A percentile compares a stretch with the other conserved stretches of the same genome.
These are phyloP conservation scores for Macadamia tetraphylla DNA, from an alignment of 164 flowering plant species.

Conservation along the genomic window DNA sequence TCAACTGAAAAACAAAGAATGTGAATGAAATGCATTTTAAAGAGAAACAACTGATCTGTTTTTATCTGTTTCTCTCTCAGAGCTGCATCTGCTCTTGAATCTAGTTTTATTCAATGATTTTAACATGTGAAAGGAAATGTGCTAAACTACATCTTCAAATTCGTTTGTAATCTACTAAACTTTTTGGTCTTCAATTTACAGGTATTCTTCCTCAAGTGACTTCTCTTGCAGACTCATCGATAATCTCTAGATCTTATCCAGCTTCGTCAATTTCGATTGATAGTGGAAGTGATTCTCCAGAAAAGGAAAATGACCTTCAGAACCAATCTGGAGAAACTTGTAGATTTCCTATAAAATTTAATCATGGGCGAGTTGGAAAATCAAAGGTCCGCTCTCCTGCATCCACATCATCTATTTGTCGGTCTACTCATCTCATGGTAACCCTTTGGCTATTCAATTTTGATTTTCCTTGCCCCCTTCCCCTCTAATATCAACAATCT, in stretches of 20 bases:
- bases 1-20: too few species aligned
- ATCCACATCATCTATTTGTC: conserved; percentile 45
- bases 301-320: conserved; percentile 16
- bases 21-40: too few species aligned
- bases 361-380: conserved; percentile 22
- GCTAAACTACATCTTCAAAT: too few species aligned
- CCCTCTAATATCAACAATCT: background rate
- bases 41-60: too few species aligned
- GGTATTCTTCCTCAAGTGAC: conserved; percentile 32
- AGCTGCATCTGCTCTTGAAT: too few species aligned
- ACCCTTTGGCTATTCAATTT: background rate
- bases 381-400: conserved; percentile 35
- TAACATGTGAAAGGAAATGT: too few species aligned
- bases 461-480: background rate
- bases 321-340: conserved; percentile 9
- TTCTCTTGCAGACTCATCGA: conserved; percentile 37
- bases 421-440: conserved; percentile 52
- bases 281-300: conserved; percentile 32
- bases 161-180: too few species aligned
- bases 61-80: too few species aligned
- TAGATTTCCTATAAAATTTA: conserved; percentile 19
- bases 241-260: conserved; percentile 49
- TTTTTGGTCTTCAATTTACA: conserved; percentile 10
- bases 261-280: conserved; percentile 41
- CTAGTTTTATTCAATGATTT: too few species aligned